phyloP scores from a whole-genome alignment of 352 stramenopile genomes.

The Pythium phragmiticola region DNA sequence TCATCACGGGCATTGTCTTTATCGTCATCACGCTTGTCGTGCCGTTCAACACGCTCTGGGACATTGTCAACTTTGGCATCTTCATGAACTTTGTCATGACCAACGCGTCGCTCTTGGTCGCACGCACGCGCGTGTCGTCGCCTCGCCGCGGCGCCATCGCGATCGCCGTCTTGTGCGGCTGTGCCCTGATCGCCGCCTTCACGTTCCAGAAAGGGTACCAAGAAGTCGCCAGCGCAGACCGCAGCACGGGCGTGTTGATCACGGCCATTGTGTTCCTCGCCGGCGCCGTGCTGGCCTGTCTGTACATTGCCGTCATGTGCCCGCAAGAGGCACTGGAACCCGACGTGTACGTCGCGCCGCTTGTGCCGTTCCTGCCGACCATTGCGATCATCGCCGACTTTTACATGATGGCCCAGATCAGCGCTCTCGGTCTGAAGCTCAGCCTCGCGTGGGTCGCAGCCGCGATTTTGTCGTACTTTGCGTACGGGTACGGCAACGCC shows the following conservation, averaged over 20 bases:
- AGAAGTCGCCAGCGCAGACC: conserved; percentile 3
- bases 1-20: conserved; percentile 66
- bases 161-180: conserved; percentile 29
- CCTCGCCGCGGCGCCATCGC: conserved; percentile 10
- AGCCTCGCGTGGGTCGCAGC: conserved; percentile 44
- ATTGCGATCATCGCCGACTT: conserved; percentile 67
- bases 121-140: conserved; percentile 58
- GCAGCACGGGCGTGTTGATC: conserved; percentile 30
- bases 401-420: conserved; percentile 63
- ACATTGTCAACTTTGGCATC: conserved; percentile 88
- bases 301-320: conserved; percentile 57
- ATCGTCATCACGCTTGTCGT: conserved; percentile 70
- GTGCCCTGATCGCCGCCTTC: conserved; percentile 44
- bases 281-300: conserved; percentile 28
- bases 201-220: conserved; percentile 68
- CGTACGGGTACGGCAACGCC: conserved; percentile 70
- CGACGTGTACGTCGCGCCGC: conserved; percentile 55
- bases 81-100: conserved; percentile 88
- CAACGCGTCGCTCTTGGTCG: conserved; percentile 71
- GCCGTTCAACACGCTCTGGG: conserved; percentile 80
- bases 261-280: conserved; percentile 53
- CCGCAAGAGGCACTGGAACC: conserved; percentile 44
- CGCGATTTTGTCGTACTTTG: conserved; percentile 70
- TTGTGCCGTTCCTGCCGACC: conserved; percentile 67
- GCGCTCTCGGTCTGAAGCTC: not conserved